Evolutionary conservation across 1,139 yeast genomes (phyloP).

Genomic region (Sugiyamaella xylanicola): DNA sequence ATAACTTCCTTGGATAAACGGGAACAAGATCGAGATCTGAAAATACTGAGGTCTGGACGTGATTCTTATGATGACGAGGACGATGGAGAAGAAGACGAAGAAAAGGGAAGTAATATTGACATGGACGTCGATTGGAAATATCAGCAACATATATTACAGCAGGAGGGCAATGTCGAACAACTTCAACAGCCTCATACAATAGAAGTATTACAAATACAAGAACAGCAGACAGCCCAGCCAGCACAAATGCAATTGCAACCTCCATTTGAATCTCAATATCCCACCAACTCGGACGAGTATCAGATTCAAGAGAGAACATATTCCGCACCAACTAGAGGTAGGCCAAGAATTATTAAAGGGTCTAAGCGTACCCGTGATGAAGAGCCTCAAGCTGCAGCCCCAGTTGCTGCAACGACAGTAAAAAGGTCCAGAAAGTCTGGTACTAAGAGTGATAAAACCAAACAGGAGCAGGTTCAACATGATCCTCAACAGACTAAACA

Average conservation of each 20-base stretch:
- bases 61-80: slow-evolving; percentile 15
- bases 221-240: slow-evolving; percentile 15
- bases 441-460: neutral
- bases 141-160: neutral
- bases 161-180: neutral
- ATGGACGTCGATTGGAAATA: neutral
- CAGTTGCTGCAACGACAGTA: neutral
- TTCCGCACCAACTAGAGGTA: slow-evolving; percentile 12
- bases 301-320: slow-evolving; percentile 4
- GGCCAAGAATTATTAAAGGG: slow-evolving; percentile 4
- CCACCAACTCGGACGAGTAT: neutral
- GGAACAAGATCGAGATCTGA: slow-evolving; percentile 30
- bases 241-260: slow-evolving; percentile 18
- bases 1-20: slow-evolving; percentile 24
- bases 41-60: slow-evolving; percentile 25
- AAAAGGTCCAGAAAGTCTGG: slow-evolving; percentile 10
- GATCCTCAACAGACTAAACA: neutral
- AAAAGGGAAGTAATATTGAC: slow-evolving; percentile 1
- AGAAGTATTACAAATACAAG: slow-evolving; percentile 12
- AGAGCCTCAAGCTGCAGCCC: neutral
- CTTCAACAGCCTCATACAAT: slow-evolving; percentile 13
- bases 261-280: slow-evolving; percentile 7
- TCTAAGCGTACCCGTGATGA: slow-evolving; percentile 12
- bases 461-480: neutral
- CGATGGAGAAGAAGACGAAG: slow-evolving; percentile 19